A percentile compares a stretch with the other conserved stretches of the same genome.
These are phyloP conservation scores for Xylaria sp. DNA, from an alignment of 2,329 filamentous ascomycete genomes.

Conservation along the genomic window DNA sequence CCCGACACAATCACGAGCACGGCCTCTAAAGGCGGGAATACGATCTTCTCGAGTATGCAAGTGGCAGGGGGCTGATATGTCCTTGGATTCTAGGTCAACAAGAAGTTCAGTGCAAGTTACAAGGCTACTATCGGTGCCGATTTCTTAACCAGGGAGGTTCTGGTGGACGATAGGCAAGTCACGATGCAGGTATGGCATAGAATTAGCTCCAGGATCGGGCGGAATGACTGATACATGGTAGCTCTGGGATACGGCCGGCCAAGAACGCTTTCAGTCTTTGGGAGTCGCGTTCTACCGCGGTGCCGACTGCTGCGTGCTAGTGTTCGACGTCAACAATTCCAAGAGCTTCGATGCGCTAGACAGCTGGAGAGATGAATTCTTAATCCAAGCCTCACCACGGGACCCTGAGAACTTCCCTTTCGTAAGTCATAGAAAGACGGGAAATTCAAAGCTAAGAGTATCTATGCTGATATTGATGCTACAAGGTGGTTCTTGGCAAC, in stretches of 20 bases:
- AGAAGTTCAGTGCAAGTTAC: slow-evolving; percentile 99
- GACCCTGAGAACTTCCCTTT: slow-evolving; percentile 98
- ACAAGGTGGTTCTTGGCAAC: slow-evolving; percentile 91
- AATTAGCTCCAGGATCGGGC: slow-evolving; percentile 24
- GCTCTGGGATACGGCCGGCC: slow-evolving; percentile 98
- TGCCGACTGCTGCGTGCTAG: slow-evolving; percentile 96
- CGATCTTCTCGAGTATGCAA: not conserved
- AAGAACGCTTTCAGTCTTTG: slow-evolving; percentile 96
- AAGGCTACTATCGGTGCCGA: slow-evolving; percentile 99
- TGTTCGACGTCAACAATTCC: slow-evolving; percentile 98
- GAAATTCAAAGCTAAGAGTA: not conserved
- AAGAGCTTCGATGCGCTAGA: slow-evolving; percentile 99
- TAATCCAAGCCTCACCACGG: slow-evolving; percentile 95
- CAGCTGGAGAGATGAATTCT: slow-evolving; percentile 97
- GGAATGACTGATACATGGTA: slow-evolving; percentile 52
- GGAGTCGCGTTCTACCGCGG: slow-evolving; percentile 98
- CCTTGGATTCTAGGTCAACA: slow-evolving; percentile 80
- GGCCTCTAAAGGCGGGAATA: not conserved
- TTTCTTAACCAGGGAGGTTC: slow-evolving; percentile 96
- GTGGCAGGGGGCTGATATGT: slow-evolving; percentile 7
- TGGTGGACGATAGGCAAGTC: slow-evolving; percentile 95
- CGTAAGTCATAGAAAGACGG: slow-evolving; percentile 64
- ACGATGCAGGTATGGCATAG: slow-evolving; percentile 85
- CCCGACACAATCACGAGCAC: slow-evolving; percentile 19
- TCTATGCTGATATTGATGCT: slow-evolving; percentile 9